Evolutionary conservation across 2,329 filamentous ascomycete species (phyloP).

Genomic region (Neonectria sp.): DNA sequence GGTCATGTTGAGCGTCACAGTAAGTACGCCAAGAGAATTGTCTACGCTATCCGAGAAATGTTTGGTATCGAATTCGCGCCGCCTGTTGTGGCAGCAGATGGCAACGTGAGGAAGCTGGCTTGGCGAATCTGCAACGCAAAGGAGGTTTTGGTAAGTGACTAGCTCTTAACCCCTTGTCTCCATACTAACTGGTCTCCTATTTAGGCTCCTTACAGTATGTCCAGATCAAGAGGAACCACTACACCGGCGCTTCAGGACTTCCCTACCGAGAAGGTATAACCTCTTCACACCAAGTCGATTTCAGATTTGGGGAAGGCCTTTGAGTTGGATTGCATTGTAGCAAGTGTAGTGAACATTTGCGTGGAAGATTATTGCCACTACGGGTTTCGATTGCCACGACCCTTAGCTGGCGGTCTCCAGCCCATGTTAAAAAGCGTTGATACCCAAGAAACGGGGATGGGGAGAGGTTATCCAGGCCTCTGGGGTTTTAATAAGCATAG

Average conservation of each 20-base stretch:
- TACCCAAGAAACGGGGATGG: constrained; percentile 10
- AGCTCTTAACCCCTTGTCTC: not conserved
- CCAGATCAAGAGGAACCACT: constrained; percentile 72
- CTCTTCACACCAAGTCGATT: not conserved
- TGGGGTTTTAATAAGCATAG: not conserved
- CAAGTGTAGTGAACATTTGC: not conserved
- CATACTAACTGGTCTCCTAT: constrained; percentile 34
- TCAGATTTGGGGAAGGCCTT: not conserved
- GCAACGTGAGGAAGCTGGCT: constrained; percentile 89
- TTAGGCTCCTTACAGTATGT: constrained; percentile 82
- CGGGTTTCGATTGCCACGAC: not conserved
- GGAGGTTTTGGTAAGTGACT: constrained; percentile 83
- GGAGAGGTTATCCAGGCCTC: not conserved
- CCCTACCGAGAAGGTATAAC: constrained; percentile 45
- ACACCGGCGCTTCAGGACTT: constrained; percentile 68
- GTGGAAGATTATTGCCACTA: not conserved
- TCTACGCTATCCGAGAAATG: constrained; percentile 96
- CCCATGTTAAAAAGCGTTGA: constrained; percentile 12
- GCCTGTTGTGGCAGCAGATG: constrained; percentile 92
- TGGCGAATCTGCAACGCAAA: constrained; percentile 98
- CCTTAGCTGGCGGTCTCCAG: not conserved
- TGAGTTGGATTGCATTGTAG: not conserved
- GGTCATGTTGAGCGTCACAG: constrained; percentile 86
- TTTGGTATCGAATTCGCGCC: constrained; percentile 97
- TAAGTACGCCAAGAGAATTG: constrained; percentile 90